Evolutionary conservation across 768 basidiomycete species (phyloP), one percentile per base, ranked within the genome.

Genomic region (Suillus plorans): DNA sequence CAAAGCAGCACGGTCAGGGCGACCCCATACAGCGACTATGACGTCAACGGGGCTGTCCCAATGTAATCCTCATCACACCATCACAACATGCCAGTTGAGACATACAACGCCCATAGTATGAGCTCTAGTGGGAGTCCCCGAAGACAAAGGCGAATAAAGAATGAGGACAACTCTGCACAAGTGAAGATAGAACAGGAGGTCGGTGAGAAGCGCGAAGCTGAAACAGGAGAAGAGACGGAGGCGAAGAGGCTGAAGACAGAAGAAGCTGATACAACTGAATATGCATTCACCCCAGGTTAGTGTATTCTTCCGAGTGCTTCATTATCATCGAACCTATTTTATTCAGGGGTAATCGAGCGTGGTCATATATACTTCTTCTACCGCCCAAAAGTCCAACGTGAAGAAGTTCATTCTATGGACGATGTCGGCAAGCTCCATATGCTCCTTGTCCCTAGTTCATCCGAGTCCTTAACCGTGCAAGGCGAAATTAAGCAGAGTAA

Each of bases 331-430:
- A 41, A 20, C n/a, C 25, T 50, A 2, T 36, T 14, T n/a, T 34
- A n/a, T 59, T 9, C 58, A 86, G 85, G 85, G 10, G 82, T 82
- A 12, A 85, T 85, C 60, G 85, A 87, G 68, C 76, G 86, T 18
- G 86, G 86, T 10, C 84, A 87, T 66, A 80, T 89, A 53, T 88
- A 88, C 74, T 87, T 89, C 72, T 84, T 87, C 75, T 89, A 86
- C 69, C 82, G 85, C 13, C 87, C 86, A 4, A 81, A 84, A 36
- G 85, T 87, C 22, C 74, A 86, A 68, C 71, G 76, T 16, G 81
- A 85, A 64, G 81, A 86, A 64, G 84, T 80, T 0, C 70, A 81
- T n/a, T 84, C 83, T 8, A 64, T 88, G 37, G 85, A 87, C 71
- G 86, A 88, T 64, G 79, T 89, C 39, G 78, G 79, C 65, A 83